Percentiles rank a stretch among this genome's conserved stretches.
Evolutionary conservation across 2,329 filamentous ascomycete genomes (phyloP).

Genomic region (Diplodia intermedia): DNA sequence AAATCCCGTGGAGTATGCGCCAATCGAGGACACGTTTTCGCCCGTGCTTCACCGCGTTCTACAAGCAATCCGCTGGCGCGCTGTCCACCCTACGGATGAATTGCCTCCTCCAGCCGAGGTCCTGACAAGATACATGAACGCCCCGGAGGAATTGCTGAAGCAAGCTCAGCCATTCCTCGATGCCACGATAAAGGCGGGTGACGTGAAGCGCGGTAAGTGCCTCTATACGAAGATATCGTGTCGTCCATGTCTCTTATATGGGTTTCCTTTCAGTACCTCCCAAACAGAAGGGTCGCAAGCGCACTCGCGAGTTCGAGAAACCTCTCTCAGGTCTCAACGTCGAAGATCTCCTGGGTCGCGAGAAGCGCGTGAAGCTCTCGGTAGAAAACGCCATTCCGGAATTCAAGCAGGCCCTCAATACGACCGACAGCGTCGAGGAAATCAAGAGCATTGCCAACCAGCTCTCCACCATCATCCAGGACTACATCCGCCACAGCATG

Average conservation of each 20-base stretch:
- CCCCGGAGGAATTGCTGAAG: conserved; percentile 69
- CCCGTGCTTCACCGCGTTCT: conserved; percentile 88
- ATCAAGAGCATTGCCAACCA: conserved; percentile 75
- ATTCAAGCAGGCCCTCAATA: conserved; percentile 79
- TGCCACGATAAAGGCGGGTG: conserved; percentile 70
- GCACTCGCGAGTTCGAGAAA: conserved; percentile 70
- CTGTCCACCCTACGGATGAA: conserved; percentile 72
- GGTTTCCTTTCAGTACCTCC: conserved; percentile 65
- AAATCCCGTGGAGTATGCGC: conserved; percentile 70
- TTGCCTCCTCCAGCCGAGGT: conserved; percentile 68
- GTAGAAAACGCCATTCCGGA: conserved; percentile 83
- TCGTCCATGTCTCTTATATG: conserved; percentile 8
- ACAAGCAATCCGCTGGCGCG: conserved; percentile 82
- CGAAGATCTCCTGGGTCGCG: conserved; percentile 74
- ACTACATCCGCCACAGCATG: conserved; percentile 73
- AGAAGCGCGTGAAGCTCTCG: conserved; percentile 64
- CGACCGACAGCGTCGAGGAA: conserved; percentile 62
- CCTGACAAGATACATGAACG: conserved; percentile 74
- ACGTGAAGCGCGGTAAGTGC: conserved; percentile 72
- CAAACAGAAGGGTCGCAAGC: conserved; percentile 76
- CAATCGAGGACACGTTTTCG: conserved; percentile 77
- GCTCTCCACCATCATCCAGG: conserved; percentile 73
- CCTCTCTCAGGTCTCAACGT: conserved; percentile 91
- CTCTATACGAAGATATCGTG: too few species aligned
- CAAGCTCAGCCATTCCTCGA: conserved; percentile 66